Evolutionary conservation across 306 rosid species (phyloP), one percentile per base, ranked within the genome.

Genomic region (Fragaria iinumae): DNA sequence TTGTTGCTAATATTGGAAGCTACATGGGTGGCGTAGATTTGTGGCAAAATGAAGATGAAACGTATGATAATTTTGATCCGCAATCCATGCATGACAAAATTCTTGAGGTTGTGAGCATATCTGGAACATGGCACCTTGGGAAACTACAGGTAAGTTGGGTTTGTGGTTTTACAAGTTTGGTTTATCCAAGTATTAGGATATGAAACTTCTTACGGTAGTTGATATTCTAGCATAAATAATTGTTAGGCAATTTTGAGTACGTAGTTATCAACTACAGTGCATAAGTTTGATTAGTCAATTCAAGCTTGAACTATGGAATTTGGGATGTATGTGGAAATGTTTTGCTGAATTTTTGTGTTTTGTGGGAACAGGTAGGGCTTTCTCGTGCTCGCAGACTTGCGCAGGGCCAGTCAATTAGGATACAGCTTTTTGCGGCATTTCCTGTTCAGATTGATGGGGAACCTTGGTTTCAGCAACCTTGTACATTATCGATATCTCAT

Each of bases 1-100:
- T 96, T 74, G 97, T 96, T 85, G 97, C 98, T 71, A 96, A 96
- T 82, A 96, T 96, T 71, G 99, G 99, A 85, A 96, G 99, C 87
- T 96, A 96, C 90, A 96, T 96, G 99, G 99, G 99, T 52, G 99
- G 99, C 73, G 99, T 96, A 76, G 99, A 96, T 85, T 86, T 96
- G 84, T 96, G 99, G 99, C 96, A 92, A 84, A 96, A 96, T 77
- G 99, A 96, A 83, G 98, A 96, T 70, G 99, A 96, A 41, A 87
- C 59, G 76, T 96, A 81, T 85, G 99, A 96, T 77, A 89, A 89
- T 91, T 92, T 96, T 83, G 93, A 92, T 76, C 97, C 97, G 2
- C 99, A 96, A 72, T 96, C 98, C 21, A 96, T 96, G 99, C 98
- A 96, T 83, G 99, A 96, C 87, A 96, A 91, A 88, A 25, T 91